Evolutionary conservation across 768 basidiomycete species (phyloP).

Genomic region (Boletus sensibilis): DNA sequence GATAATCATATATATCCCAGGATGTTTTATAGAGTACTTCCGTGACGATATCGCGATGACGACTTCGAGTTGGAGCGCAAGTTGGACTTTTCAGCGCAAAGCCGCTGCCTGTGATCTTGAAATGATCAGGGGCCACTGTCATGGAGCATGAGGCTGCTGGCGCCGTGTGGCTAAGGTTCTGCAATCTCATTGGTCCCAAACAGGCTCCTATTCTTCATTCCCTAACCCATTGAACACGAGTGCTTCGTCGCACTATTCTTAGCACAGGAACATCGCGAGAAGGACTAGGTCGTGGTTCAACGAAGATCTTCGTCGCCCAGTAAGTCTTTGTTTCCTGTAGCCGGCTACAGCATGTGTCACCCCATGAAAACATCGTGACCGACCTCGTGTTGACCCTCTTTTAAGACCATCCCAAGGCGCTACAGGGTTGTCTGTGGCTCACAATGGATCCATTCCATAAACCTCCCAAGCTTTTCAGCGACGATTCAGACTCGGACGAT

Average conservation of each 20-base stretch:
- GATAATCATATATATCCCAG: not conserved
- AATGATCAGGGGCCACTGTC: too few relatives aligned
- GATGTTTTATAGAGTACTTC: not conserved
- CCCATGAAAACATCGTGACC: not conserved
- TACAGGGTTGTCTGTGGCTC: not conserved
- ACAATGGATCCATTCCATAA: constrained; percentile 9
- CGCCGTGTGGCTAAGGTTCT: too few relatives aligned
- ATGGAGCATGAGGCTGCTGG: too few relatives aligned
- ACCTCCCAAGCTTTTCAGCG: constrained; percentile 14
- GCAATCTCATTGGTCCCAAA: not conserved
- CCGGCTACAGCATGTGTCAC: constrained; percentile 5
- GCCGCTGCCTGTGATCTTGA: too few relatives aligned
- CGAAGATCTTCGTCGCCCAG: constrained; percentile 12
- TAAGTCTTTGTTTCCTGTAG: constrained; percentile 5
- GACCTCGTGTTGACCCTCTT: constrained; percentile 9
- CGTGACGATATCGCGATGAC: not conserved
- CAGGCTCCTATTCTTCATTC: not conserved
- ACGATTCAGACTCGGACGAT: not conserved
- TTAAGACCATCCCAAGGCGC: constrained; percentile 3
- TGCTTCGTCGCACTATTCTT: not conserved
- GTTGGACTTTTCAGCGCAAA: not conserved
- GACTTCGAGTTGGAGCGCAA: not conserved
- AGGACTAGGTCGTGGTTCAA: not conserved
- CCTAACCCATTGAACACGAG: constrained; percentile 1
- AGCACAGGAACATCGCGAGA: constrained; percentile 13